These are phyloP conservation scores for Pseudogymnoascus sp. DNA, from an alignment of 2,329 filamentous ascomycete species.

Conservation along the genomic window DNA sequence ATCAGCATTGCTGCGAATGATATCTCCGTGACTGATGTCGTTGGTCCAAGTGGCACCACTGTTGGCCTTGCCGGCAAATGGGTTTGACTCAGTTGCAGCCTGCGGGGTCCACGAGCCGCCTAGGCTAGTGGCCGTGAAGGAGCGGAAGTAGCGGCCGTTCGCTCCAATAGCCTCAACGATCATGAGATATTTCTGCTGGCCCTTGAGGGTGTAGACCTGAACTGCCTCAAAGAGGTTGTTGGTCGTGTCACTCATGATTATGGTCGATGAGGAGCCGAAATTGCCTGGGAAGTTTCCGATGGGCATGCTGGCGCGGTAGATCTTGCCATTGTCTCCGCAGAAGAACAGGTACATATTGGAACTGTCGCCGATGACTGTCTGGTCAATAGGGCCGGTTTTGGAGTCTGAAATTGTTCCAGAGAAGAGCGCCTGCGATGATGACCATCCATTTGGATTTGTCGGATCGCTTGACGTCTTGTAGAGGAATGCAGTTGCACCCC, in stretches of 20 bases:
- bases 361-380: conserved; percentile 53
- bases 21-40: conserved; percentile 29
- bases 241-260: conserved; percentile 43
- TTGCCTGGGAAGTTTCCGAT: conserved; percentile 51
- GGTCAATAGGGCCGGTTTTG: conserved; percentile 50
- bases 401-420: conserved; percentile 43
- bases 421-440: conserved; percentile 45
- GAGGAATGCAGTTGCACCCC: conserved; percentile 50
- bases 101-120: conserved; percentile 30
- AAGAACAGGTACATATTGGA: conserved; percentile 60
- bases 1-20: conserved; percentile 30
- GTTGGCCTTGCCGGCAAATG: conserved; percentile 32
- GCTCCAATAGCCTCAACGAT: conserved; percentile 33
- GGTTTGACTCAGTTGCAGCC: conserved; percentile 30
- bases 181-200: conserved; percentile 28
- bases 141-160: conserved; percentile 32
- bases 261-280: conserved; percentile 44
- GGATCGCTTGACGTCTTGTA: conserved; percentile 53
- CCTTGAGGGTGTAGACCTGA: conserved; percentile 30
- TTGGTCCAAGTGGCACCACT: conserved; percentile 30
- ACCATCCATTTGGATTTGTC: conserved; percentile 49
- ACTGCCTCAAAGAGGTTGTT: conserved; percentile 33
- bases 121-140: conserved; percentile 31
- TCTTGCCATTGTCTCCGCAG: conserved; percentile 55
- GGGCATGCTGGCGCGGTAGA: conserved; percentile 56